A percentile compares a stretch with the other conserved stretches of the same genome.
Evolutionary conservation across 2,329 filamentous ascomycete species (phyloP).

Genomic region (Allantophomopsis lycopodina): DNA sequence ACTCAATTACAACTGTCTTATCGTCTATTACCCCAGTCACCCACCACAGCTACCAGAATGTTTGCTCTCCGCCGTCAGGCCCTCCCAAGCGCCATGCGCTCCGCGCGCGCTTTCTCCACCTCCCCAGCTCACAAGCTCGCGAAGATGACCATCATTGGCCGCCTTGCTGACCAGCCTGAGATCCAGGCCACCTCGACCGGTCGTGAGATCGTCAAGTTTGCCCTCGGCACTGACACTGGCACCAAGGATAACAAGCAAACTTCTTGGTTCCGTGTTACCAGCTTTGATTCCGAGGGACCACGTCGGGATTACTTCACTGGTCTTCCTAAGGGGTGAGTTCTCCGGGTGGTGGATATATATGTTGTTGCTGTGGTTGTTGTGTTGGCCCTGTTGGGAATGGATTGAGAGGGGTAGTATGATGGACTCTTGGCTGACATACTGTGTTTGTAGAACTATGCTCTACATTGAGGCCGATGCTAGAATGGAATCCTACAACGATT

Average conservation of each 20-base stretch:
- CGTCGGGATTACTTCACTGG: slow-evolving; percentile 58
- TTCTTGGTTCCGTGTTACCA: slow-evolving; percentile 74
- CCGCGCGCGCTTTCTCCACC: slow-evolving; percentile 63
- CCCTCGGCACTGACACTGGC: slow-evolving; percentile 57
- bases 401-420: neutral
- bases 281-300: slow-evolving; percentile 55
- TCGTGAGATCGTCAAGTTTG: slow-evolving; percentile 63
- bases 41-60: neutral
- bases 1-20: too few species aligned
- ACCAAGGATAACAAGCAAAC: slow-evolving; percentile 56
- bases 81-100: slow-evolving; percentile 22
- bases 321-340: slow-evolving; percentile 73
- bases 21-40: too few species aligned
- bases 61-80: slow-evolving; percentile 8
- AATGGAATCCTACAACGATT: slow-evolving; percentile 52
- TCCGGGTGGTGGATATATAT: neutral
- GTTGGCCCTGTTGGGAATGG: neutral
- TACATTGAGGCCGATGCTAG: slow-evolving; percentile 73
- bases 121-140: slow-evolving; percentile 48
- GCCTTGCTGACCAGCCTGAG: slow-evolving; percentile 71
- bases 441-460: slow-evolving; percentile 50
- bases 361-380: too few species aligned
- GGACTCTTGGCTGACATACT: neutral
- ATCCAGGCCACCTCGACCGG: slow-evolving; percentile 55
- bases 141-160: slow-evolving; percentile 76